Percentiles rank a stretch among this genome's conserved stretches.
Evolutionary conservation across 2,329 filamentous ascomycete species (phyloP).

Genomic region (Aspergillus ochraceus): DNA sequence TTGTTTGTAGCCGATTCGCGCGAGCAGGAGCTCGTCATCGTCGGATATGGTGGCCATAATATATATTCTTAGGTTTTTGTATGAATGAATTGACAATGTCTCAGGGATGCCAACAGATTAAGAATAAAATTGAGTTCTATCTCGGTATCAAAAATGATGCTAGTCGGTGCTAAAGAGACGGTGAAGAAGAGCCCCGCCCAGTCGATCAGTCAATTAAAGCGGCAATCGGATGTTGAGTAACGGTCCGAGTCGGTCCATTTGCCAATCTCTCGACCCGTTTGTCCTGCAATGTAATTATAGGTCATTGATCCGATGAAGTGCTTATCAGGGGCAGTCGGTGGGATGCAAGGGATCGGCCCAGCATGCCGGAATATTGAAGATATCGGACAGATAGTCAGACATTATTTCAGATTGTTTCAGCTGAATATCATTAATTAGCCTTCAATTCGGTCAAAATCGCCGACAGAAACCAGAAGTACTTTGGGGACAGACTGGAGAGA

Average conservation of each 20-base stretch:
- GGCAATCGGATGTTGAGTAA: background rate
- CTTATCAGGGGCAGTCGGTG: background rate
- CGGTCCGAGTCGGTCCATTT: background rate
- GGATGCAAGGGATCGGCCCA: background rate
- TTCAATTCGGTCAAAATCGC: no score
- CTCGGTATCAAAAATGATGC: background rate
- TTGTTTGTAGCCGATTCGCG: constrained; percentile 64
- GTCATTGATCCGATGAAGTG: no score
- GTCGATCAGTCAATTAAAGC: background rate
- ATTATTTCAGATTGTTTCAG: no score
- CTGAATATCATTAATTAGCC: no score
- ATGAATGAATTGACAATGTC: no score
- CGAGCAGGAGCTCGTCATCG: constrained; percentile 61
- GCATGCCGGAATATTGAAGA: no score
- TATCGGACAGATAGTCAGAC: no score
- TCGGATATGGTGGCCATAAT: constrained; percentile 49
- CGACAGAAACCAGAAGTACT: no score
- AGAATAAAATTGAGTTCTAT: background rate
- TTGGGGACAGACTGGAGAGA: no score
- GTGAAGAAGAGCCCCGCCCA: constrained; percentile 9
- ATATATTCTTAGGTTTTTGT: no score
- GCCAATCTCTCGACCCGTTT: background rate
- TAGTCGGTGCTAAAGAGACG: constrained; percentile 12
- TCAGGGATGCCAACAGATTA: background rate
- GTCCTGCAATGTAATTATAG: background rate